Conservation (phyloP, 192 early-diverging fungal species). For the Polychytrium aggregatum region DNA sequence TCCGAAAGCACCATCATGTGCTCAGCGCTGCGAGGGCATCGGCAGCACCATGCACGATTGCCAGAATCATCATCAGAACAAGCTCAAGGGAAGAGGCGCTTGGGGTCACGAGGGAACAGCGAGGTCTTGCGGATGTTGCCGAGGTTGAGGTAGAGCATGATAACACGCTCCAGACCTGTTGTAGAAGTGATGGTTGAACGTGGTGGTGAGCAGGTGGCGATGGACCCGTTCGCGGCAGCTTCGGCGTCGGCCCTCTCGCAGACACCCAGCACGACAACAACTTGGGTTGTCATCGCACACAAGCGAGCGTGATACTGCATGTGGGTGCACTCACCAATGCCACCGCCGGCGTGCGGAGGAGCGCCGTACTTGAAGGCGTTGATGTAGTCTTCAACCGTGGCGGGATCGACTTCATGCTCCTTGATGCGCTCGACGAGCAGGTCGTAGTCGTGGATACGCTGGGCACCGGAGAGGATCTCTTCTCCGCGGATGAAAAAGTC, state of each 20-base stretch:
- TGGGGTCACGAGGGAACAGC: slow-evolving; percentile 97
- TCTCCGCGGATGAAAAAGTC: slow-evolving; percentile 99
- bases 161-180: slow-evolving; percentile 87
- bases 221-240: no score
- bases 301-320: no score
- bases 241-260: no score
- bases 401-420: slow-evolving; percentile 63
- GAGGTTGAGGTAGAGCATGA: slow-evolving; percentile 92
- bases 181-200: no score
- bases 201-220: no score
- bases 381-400: slow-evolving; percentile 81
- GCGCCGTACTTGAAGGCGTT: slow-evolving; percentile 94
- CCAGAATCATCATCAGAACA: no score
- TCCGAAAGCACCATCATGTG: no score
- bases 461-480: slow-evolving; percentile 97
- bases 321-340: slow-evolving; percentile 52
- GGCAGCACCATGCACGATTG: no score
- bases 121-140: slow-evolving; percentile 86
- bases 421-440: slow-evolving; percentile 66
- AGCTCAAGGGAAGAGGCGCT: no score
- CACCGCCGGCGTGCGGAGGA: slow-evolving; percentile 96
- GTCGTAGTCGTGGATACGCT: slow-evolving; percentile 90
- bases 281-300: no score
- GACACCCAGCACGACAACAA: no score
- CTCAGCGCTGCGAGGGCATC: no score